Conservation (phyloP, 2,329 filamentous ascomycete genomes). For the Botrytis aclada region DNA sequence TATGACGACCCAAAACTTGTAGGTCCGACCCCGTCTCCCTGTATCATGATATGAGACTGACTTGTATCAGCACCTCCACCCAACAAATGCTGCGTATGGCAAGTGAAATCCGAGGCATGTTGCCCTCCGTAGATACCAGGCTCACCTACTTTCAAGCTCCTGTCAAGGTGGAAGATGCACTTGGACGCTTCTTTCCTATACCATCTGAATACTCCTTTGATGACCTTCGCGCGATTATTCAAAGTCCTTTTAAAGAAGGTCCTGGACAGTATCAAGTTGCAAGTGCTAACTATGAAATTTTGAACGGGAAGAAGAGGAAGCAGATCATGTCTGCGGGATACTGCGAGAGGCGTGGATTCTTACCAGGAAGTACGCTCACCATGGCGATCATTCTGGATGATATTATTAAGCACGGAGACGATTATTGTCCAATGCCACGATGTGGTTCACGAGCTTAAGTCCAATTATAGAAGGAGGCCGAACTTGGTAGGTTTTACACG, state of each 20-base stretch:
- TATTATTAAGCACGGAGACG: not conserved
- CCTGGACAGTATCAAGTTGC: not conserved
- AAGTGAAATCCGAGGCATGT: not conserved
- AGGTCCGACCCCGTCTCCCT: not conserved
- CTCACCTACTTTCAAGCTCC: not conserved
- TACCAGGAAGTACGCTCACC: not conserved
- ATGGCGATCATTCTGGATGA: not conserved
- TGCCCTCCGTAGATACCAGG: not conserved
- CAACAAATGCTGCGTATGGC: not conserved
- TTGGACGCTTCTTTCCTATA: not conserved
- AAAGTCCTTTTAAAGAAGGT: not conserved
- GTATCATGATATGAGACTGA: not conserved
- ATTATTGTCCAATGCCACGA: not conserved
- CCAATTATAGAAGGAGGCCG: not conserved
- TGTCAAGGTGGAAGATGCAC: not conserved
- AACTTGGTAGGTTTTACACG: not conserved
- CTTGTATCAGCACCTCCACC: not conserved
- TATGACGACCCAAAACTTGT: not conserved
- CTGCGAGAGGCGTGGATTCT: not conserved
- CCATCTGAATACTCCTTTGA: not conserved
- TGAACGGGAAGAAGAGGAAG: not conserved
- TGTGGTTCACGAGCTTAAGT: not conserved
- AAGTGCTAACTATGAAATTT: not conserved
- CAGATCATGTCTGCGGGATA: not conserved
- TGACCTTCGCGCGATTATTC: not conserved